Conservation (phyloP, 2,329 filamentous ascomycete genomes). For the Ascochyta pisi region DNA sequence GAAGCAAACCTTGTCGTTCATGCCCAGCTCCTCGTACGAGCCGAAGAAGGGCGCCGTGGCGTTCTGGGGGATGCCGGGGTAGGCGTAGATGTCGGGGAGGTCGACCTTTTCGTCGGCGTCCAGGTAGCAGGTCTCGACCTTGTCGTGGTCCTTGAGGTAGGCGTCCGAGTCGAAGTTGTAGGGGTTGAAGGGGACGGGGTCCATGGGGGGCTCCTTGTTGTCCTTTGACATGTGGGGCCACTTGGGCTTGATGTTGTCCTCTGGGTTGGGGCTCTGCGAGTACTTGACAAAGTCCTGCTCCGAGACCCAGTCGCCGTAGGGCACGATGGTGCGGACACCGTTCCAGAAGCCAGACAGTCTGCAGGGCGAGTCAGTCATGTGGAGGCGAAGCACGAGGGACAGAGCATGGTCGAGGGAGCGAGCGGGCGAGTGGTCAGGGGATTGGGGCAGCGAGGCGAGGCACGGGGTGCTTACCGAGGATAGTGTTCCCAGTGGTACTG, state of each 20-base stretch:
- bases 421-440: too few relatives aligned
- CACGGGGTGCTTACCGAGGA: conserved; percentile 43
- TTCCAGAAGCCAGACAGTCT: conserved; percentile 58
- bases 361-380: conserved; percentile 1
- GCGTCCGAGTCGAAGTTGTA: conserved; percentile 54
- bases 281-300: conserved; percentile 55
- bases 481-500: conserved; percentile 57
- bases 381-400: too few relatives aligned
- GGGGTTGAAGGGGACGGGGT: conserved; percentile 54
- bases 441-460: neutral
- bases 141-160: conserved; percentile 58
- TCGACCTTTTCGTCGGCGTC: conserved; percentile 64
- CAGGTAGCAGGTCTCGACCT: conserved; percentile 68
- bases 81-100: conserved; percentile 70
- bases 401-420: too few relatives aligned
- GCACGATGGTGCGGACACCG: conserved; percentile 56
- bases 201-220: conserved; percentile 47
- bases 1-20: conserved; percentile 58
- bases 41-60: conserved; percentile 57
- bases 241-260: conserved; percentile 49
- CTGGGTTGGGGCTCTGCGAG: conserved; percentile 47
- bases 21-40: conserved; percentile 56
- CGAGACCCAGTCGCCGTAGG: conserved; percentile 50
- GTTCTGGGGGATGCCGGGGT: conserved; percentile 61
- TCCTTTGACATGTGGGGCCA: conserved; percentile 45